Evolutionary conservation across 1,284 basidiomycete genomes (phyloP).

Genomic region (Cutaneotrichosporon arboriforme): DNA sequence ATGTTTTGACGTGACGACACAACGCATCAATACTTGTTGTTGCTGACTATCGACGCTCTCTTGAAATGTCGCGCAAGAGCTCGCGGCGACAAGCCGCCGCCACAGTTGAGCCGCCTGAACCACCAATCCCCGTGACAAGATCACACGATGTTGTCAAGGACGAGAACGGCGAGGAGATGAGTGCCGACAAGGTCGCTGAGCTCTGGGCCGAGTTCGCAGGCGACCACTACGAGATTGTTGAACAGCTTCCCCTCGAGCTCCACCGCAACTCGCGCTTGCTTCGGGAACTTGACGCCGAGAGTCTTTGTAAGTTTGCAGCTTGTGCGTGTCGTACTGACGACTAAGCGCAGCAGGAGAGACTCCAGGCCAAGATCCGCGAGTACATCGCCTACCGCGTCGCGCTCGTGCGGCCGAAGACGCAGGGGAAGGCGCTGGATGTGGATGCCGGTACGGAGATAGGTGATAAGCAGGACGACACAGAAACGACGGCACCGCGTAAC

Average conservation of each 20-base stretch:
- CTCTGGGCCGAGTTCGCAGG: slow-evolving; percentile 71
- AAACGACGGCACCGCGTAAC: too few species aligned
- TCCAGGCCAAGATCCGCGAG: slow-evolving; percentile 33
- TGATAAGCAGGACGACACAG: too few species aligned
- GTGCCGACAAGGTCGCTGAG: slow-evolving; percentile 47
- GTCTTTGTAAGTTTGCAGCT: slow-evolving; percentile 53
- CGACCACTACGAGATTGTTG: slow-evolving; percentile 75
- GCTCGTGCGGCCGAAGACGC: slow-evolving; percentile 1
- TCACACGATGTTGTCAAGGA: neutral
- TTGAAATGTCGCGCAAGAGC: neutral
- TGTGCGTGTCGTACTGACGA: neutral
- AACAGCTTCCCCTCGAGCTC: slow-evolving; percentile 77
- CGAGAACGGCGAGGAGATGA: slow-evolving; percentile 10
- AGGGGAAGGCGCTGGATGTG: too few species aligned
- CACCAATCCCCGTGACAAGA: too few species aligned
- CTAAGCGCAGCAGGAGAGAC: slow-evolving; percentile 34
- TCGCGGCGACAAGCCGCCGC: neutral
- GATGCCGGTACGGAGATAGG: too few species aligned
- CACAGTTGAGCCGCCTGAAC: neutral
- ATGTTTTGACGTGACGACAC: too few species aligned
- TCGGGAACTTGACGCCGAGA: slow-evolving; percentile 73
- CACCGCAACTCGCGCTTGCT: slow-evolving; percentile 73
- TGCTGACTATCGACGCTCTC: too few species aligned
- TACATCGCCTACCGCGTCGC: slow-evolving; percentile 29
- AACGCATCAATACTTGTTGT: too few species aligned